Evolutionary conservation across 2,329 filamentous ascomycete genomes (phyloP).

Genomic region (Colletotrichum sansevieriae): DNA sequence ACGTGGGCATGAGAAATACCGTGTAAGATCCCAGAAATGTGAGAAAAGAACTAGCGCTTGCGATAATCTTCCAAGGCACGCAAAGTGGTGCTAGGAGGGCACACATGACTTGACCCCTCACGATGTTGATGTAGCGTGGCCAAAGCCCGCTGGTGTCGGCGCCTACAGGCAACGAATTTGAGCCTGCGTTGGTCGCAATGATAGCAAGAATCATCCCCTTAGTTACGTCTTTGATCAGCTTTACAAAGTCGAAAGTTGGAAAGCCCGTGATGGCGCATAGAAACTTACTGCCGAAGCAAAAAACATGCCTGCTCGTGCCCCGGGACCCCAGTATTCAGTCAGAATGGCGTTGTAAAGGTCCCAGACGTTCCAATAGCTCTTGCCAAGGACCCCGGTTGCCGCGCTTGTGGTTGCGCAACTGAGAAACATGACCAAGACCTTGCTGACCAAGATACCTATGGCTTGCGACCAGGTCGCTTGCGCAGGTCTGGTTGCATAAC

Average conservation of each 20-base stretch:
- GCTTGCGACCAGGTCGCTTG: conserved; percentile 50
- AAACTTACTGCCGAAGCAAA: conserved; percentile 48
- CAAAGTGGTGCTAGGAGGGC: conserved; percentile 49
- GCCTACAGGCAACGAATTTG: conserved; percentile 50
- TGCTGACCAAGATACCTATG: conserved; percentile 31
- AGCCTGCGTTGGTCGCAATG: conserved; percentile 44
- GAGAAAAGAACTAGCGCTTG: conserved; percentile 44
- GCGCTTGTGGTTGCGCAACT: conserved; percentile 55
- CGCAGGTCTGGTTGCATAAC: conserved; percentile 48
- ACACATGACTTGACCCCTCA: conserved; percentile 49
- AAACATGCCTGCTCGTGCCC: conserved; percentile 55
- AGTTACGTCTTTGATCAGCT: neutral
- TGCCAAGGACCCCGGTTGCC: conserved; percentile 49
- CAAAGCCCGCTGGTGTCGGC: conserved; percentile 49
- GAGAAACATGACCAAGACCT: conserved; percentile 55
- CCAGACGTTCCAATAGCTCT: conserved; percentile 59
- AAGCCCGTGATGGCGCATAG: too few relatives aligned
- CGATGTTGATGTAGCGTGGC: conserved; percentile 49
- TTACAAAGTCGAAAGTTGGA: accelerated
- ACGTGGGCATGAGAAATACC: conserved; percentile 52
- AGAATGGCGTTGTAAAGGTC: conserved; percentile 57
- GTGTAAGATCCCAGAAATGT: conserved; percentile 46
- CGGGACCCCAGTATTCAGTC: conserved; percentile 53
- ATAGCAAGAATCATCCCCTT: neutral
- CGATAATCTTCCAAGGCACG: conserved; percentile 49